Percentiles rank a stretch among this genome's conserved stretches.
Conservation (phyloP, 345 rosid genomes). For the Rubroshorea leprosula region DNA sequence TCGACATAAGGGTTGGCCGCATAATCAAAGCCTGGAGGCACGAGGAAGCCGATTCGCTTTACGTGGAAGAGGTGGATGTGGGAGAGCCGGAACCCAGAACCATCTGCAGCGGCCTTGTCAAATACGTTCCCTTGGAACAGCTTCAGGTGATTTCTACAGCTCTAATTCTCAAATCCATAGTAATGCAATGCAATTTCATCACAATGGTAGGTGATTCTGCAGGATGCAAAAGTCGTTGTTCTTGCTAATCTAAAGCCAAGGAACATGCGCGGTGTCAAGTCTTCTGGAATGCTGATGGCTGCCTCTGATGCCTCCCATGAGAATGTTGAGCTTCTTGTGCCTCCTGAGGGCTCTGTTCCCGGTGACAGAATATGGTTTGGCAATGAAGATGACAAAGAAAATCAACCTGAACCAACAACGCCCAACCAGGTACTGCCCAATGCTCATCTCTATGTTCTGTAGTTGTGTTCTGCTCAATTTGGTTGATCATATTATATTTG, state of each 20-base stretch:
- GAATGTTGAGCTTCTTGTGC: constrained; percentile 74
- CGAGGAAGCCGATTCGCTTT: constrained; percentile 88
- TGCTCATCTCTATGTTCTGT: neutral
- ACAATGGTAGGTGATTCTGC: neutral
- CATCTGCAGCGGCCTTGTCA: constrained; percentile 93
- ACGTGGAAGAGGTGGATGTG: constrained; percentile 84
- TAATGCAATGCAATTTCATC: neutral
- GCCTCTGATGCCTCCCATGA: constrained; percentile 80
- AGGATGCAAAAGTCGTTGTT: constrained; percentile 73
- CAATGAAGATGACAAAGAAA: constrained; percentile 37
- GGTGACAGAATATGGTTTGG: constrained; percentile 95
- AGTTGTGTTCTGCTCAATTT: neutral
- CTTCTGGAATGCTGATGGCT: constrained; percentile 83
- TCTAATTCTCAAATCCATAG: neutral
- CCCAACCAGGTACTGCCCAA: constrained; percentile 56
- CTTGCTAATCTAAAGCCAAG: constrained; percentile 84
- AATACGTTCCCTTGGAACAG: constrained; percentile 53
- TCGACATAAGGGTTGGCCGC: constrained; percentile 81
- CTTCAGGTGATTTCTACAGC: constrained; percentile 41
- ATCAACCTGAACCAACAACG: constrained; percentile 54
- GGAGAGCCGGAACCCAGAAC: constrained; percentile 78
- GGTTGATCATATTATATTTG: neutral
- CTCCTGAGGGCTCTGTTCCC: constrained; percentile 62
- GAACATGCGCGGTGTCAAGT: constrained; percentile 94
- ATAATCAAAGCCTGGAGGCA: constrained; percentile 87